Evolutionary conservation across 805 yeast species (phyloP).

Genomic region (Zygosaccharomyces bailii): DNA sequence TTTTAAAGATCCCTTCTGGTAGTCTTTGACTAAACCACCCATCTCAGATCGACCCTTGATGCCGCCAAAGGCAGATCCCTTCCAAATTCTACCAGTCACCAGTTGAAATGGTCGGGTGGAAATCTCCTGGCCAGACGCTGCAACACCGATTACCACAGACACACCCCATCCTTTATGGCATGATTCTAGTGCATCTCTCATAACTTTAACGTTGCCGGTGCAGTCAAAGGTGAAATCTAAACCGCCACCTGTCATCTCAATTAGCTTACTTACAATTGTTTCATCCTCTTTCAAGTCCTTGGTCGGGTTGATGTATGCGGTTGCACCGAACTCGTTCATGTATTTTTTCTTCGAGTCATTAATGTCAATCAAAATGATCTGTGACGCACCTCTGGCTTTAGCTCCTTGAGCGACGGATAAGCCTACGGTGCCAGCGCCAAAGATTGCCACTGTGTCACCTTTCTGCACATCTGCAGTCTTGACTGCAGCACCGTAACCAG

Average conservation of each 20-base stretch:
- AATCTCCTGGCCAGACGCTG: slow-evolving; percentile 96
- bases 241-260: slow-evolving; percentile 95
- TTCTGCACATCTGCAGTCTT: slow-evolving; percentile 82
- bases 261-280: slow-evolving; percentile 73
- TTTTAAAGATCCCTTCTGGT: slow-evolving; percentile 73
- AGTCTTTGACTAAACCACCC: slow-evolving; percentile 85
- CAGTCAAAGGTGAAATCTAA: slow-evolving; percentile 95
- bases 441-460: slow-evolving; percentile 93
- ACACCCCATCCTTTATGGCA: slow-evolving; percentile 99
- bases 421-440: slow-evolving; percentile 98
- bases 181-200: slow-evolving; percentile 95
- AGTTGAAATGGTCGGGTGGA: slow-evolving; percentile 97
- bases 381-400: slow-evolving; percentile 70
- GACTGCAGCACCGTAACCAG: slow-evolving; percentile 97
- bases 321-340: slow-evolving; percentile 90
- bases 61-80: slow-evolving; percentile 99
- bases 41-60: slow-evolving; percentile 96
- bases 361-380: slow-evolving; percentile 81
- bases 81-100: slow-evolving; percentile 98
- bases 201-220: slow-evolving; percentile 92
- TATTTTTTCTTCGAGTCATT: slow-evolving; percentile 80
- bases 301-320: slow-evolving; percentile 84
- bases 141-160: slow-evolving; percentile 94
- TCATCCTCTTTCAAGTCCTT: slow-evolving; percentile 66
- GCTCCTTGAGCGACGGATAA: slow-evolving; percentile 97